phyloP scores from a whole-genome alignment of 805 yeast genomes.

The Sporopachydermia quercuum region DNA sequence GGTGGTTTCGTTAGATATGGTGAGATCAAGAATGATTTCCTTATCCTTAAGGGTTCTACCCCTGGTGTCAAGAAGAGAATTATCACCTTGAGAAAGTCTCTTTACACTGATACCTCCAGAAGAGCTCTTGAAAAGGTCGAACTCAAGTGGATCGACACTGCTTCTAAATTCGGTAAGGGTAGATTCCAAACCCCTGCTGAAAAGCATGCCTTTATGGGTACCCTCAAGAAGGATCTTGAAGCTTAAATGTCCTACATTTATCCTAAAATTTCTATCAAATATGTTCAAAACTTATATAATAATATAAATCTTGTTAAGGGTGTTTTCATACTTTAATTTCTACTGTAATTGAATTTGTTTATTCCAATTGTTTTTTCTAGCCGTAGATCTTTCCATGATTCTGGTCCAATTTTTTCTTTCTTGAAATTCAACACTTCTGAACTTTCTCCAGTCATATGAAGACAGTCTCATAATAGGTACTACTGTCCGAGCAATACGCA shows the following conservation, averaged over 20 bases:
- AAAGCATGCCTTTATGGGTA: constrained; percentile 99
- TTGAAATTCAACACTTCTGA: too few relatives aligned
- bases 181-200: constrained; percentile 99
- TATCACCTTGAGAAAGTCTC: constrained; percentile 95
- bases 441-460: too few relatives aligned
- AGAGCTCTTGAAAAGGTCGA: constrained; percentile 90
- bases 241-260: too few relatives aligned
- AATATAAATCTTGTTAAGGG: neutral
- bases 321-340: too few relatives aligned
- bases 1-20: constrained; percentile 99
- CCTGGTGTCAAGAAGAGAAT: constrained; percentile 99
- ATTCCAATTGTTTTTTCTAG: too few relatives aligned
- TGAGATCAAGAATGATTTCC: constrained; percentile 92
- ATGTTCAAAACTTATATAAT: too few relatives aligned
- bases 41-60: constrained; percentile 94
- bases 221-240: constrained; percentile 94
- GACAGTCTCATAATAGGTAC: too few relatives aligned
- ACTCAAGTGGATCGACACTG: constrained; percentile 99
- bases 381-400: too few relatives aligned
- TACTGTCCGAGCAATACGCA: too few relatives aligned
- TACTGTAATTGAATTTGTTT: too few relatives aligned
- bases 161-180: constrained; percentile 99
- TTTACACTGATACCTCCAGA: constrained; percentile 96
- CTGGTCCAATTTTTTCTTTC: too few relatives aligned
- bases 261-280: too few relatives aligned